These are phyloP conservation scores for Trifolium dubium DNA, from an alignment of 306 rosid genomes.

Conservation along the genomic window DNA sequence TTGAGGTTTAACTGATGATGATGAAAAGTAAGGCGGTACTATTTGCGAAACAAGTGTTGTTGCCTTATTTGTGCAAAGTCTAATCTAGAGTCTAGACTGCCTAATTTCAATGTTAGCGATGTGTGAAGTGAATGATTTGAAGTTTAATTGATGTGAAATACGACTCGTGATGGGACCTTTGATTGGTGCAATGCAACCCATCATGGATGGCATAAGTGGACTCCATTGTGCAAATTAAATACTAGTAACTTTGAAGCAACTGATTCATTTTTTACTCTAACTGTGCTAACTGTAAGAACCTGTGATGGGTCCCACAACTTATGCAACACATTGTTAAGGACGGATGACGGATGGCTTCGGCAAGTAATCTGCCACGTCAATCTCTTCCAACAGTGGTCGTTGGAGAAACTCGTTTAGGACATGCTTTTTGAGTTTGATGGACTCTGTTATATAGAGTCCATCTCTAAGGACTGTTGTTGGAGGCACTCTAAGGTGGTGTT, in stretches of 20 bases:
- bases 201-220: not conserved
- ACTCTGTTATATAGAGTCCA: not conserved
- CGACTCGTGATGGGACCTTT: not conserved
- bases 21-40: constrained; percentile 14
- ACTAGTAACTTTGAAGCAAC: not conserved
- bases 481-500: not conserved
- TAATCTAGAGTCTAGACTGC: not conserved
- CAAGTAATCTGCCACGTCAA: not conserved
- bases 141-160: not conserved
- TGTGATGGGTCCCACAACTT: not conserved
- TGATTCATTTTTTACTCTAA: not conserved
- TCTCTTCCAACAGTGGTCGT: not conserved
- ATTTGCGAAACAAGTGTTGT: not conserved
- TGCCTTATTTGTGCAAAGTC: not conserved
- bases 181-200: not conserved
- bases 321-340: not conserved
- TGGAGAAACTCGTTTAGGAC: not conserved
- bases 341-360: not conserved
- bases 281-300: not conserved
- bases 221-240: not conserved
- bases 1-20: not conserved
- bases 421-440: not conserved
- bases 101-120: not conserved
- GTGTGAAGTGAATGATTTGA: not conserved
- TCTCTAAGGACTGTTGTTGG: not conserved